Conservation (phyloP, 2,329 filamentous ascomycete genomes). For the Pestalotiopsis sp. region DNA sequence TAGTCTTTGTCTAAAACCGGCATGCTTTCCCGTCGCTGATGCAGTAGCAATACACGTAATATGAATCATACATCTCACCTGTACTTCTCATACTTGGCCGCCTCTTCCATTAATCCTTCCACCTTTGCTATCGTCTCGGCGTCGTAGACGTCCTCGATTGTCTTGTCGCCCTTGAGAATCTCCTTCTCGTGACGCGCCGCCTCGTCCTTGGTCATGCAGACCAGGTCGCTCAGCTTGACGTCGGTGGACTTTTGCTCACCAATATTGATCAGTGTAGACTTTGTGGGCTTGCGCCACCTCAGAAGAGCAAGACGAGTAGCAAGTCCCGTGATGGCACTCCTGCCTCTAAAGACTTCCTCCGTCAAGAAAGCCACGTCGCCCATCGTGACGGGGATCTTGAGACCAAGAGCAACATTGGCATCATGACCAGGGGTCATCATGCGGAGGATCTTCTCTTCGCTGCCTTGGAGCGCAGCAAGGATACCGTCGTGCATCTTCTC, state of each 20-base stretch:
- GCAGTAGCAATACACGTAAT: neutral
- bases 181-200: slow-evolving; percentile 72
- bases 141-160: slow-evolving; percentile 75
- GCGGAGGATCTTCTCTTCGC: slow-evolving; percentile 76
- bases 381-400: slow-evolving; percentile 77
- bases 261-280: slow-evolving; percentile 59
- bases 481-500: slow-evolving; percentile 94
- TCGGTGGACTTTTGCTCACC: slow-evolving; percentile 80
- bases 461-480: slow-evolving; percentile 72
- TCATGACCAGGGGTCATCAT: slow-evolving; percentile 45
- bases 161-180: slow-evolving; percentile 71
- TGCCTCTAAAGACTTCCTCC: slow-evolving; percentile 85
- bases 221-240: slow-evolving; percentile 43
- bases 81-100: slow-evolving; percentile 61
- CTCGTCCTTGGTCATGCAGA: slow-evolving; percentile 39
- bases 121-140: slow-evolving; percentile 68
- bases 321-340: slow-evolving; percentile 81
- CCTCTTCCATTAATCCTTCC: slow-evolving; percentile 68
- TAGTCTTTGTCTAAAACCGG: neutral
- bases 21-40: neutral
- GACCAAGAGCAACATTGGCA: slow-evolving; percentile 60
- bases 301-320: slow-evolving; percentile 78
- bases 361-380: slow-evolving; percentile 86
- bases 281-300: slow-evolving; percentile 73
- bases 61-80: slow-evolving; percentile 34